phyloP scores from a whole-genome alignment of 2,329 filamentous ascomycete species.

The Sclerotinia trifoliorum region DNA sequence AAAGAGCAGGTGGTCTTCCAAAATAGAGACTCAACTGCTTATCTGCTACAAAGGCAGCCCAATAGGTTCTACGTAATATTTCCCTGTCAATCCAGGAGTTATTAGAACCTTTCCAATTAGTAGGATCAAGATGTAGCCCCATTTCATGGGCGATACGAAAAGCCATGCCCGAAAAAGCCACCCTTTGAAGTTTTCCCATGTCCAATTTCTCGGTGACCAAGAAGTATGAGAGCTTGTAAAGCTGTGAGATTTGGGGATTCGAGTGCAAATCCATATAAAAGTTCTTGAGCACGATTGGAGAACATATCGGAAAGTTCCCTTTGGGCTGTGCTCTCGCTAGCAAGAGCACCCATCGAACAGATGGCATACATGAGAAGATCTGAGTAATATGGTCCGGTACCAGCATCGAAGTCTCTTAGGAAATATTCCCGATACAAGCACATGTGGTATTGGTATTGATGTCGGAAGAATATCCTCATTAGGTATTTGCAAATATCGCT shows the following conservation, averaged over 20 bases:
- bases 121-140: constrained; percentile 52
- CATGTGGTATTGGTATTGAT: constrained; percentile 51
- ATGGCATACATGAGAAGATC: constrained; percentile 50
- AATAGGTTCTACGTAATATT: constrained; percentile 50
- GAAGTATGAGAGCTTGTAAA: constrained; percentile 46
- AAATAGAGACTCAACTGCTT: constrained; percentile 54
- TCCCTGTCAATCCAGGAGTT: constrained; percentile 47
- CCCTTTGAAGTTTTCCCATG: constrained; percentile 48
- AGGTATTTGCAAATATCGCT: constrained; percentile 47
- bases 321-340: constrained; percentile 43
- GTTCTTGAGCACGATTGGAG: constrained; percentile 45
- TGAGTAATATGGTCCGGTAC: constrained; percentile 50
- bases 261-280: constrained; percentile 47
- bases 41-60: constrained; percentile 51
- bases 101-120: constrained; percentile 47
- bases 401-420: constrained; percentile 49
- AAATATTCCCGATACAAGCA: constrained; percentile 53
- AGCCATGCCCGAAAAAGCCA: constrained; percentile 55
- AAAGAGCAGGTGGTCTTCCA: constrained; percentile 50
- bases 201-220: constrained; percentile 50
- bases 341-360: constrained; percentile 50
- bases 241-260: constrained; percentile 50
- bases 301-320: constrained; percentile 46
- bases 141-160: constrained; percentile 53
- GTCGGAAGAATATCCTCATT: constrained; percentile 50